Evolutionary conservation across 805 yeast genomes (phyloP).

Genomic region (Lipomyces chichibuensis): DNA sequence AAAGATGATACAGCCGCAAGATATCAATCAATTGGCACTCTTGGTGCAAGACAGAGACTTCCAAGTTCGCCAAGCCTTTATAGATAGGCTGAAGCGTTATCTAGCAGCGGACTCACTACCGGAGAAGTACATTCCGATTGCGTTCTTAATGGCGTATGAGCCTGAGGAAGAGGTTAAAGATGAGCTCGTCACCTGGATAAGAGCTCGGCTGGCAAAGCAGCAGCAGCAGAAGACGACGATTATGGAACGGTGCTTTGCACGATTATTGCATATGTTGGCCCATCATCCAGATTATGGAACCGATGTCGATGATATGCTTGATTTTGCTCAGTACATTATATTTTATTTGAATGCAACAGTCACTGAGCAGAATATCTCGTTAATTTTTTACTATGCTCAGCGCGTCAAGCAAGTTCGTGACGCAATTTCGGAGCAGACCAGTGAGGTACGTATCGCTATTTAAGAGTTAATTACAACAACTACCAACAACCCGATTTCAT

Average conservation of each 20-base stretch:
- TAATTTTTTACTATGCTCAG: slow-evolving; percentile 74
- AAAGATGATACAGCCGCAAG: slow-evolving; percentile 54
- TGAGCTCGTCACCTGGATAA: slow-evolving; percentile 69
- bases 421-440: slow-evolving; percentile 48
- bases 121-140: slow-evolving; percentile 64
- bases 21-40: slow-evolving; percentile 57
- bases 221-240: slow-evolving; percentile 39
- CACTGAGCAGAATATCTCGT: slow-evolving; percentile 66
- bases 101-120: slow-evolving; percentile 60
- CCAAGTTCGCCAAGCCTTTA: slow-evolving; percentile 58
- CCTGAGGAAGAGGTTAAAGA: slow-evolving; percentile 57
- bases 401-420: slow-evolving; percentile 80
- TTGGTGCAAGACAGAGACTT: slow-evolving; percentile 69
- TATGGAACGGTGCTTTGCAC: slow-evolving; percentile 67
- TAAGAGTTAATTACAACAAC: neutral
- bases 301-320: slow-evolving; percentile 41
- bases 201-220: slow-evolving; percentile 52
- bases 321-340: slow-evolving; percentile 60
- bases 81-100: slow-evolving; percentile 54
- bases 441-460: slow-evolving; percentile 36
- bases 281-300: slow-evolving; percentile 66
- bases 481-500: slow-evolving; percentile 14
- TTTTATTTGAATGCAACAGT: slow-evolving; percentile 65
- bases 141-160: slow-evolving; percentile 78
- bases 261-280: slow-evolving; percentile 69